Evolutionary conservation across 805 yeast genomes (phyloP), one percentile per base, ranked within the genome.

Genomic region (Pichia kluyveri): DNA sequence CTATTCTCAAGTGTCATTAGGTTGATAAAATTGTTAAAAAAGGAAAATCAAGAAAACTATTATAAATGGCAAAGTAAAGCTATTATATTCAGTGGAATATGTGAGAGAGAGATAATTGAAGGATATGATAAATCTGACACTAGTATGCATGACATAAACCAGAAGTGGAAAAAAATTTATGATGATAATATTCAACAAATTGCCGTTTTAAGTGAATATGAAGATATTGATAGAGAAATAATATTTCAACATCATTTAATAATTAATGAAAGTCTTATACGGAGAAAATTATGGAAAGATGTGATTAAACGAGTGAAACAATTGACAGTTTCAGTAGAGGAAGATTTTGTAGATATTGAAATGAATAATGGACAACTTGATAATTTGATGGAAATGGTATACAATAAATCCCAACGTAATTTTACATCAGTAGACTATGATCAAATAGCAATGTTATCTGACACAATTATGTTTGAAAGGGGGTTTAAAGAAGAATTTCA

Each of bases 11-110:
- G 14, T 27, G 37, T 40, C 5, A 37, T 48, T 26, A 36, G 36
- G 9, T 17, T 27, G 8, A 15, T 38, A 28, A 23, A 30, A 3
- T 37, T 43, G 26, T 40, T 37, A 8, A 23, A 45, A 10, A 15
- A 15, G 3, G 23, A 17, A 10, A 11, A 26, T 18, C 34, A 30
- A 5, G 11, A 31, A 10, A 30, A 17, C 4, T 40, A 19, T 26
- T 17, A 40, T 5, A 40, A 48, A 12, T 51, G 54, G 54, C 26
- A 31, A 17, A 36, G 46, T 12, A 44, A 46, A n/a, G 17, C 54
- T 2, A 15, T 44, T 1, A 46, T 49, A 23, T 46, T 49, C 14
- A 40, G 28, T 26, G 41, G 48, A 18, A 36, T 49, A 8, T 48
- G 52, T 40, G 27, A 38, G 27, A 38, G 28, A 9, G 40, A 32